Evolutionary conservation across 257 asterid genomes (phyloP).

Genomic region (Phtheirospermum japonicum): DNA sequence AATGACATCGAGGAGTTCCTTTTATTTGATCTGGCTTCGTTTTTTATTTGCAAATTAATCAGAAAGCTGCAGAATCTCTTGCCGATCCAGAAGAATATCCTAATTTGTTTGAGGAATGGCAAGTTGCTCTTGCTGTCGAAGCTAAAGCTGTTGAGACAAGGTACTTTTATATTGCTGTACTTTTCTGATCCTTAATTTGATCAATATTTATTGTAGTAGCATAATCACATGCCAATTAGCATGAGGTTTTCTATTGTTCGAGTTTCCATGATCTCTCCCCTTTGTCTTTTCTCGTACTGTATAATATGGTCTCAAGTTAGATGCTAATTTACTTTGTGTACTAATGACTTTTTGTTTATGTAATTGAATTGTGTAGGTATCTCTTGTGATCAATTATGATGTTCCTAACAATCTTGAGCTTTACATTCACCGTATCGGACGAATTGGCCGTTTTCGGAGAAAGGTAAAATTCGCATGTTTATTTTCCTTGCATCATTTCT

Average conservation of each 20-base stretch:
- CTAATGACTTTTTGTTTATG: too few species aligned
- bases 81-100: too few species aligned
- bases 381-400: too few species aligned
- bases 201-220: conserved; percentile 23
- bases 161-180: conserved; percentile 31
- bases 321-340: too few species aligned
- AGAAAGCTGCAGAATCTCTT: too few species aligned
- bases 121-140: conserved; percentile 92
- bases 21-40: conserved; percentile 22
- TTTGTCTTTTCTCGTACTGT: conserved; percentile 23
- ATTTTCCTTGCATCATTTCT: too few species aligned
- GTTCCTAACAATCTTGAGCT: too few species aligned
- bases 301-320: conserved; percentile 4
- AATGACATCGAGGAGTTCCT: not conserved
- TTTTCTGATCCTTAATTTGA: conserved; percentile 9
- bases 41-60: conserved; percentile 69
- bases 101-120: conserved; percentile 97
- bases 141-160: conserved; percentile 66
- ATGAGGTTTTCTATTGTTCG: not conserved
- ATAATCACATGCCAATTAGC: conserved; percentile 4
- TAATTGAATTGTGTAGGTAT: too few species aligned
- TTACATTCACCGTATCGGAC: too few species aligned
- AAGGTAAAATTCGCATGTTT: too few species aligned
- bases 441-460: too few species aligned
- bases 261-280: conserved; percentile 13